These are phyloP conservation scores for Lipomyces kockii DNA, from an alignment of 805 yeast species.

Conservation along the genomic window DNA sequence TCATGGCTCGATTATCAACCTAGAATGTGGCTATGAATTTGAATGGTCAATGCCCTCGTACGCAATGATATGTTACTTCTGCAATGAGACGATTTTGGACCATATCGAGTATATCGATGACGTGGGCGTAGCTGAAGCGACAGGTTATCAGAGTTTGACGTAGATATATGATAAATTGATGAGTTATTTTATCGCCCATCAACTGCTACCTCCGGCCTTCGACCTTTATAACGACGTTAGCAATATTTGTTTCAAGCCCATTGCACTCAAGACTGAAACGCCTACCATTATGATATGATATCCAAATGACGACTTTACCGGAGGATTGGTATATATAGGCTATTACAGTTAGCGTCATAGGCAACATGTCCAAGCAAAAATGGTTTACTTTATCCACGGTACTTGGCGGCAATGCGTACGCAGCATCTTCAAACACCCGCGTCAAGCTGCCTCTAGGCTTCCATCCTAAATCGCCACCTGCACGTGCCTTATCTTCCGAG, in stretches of 20 bases:
- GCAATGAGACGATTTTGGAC: no score
- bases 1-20: no score
- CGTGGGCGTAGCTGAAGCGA: no score
- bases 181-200: background rate
- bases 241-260: background rate
- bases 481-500: slow-evolving; percentile 37
- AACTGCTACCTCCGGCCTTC: slow-evolving; percentile 18
- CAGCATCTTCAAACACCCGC: slow-evolving; percentile 36
- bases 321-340: slow-evolving; percentile 34
- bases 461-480: slow-evolving; percentile 39
- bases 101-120: no score
- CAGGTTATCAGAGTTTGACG: background rate
- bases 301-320: slow-evolving; percentile 34
- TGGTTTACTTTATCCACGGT: slow-evolving; percentile 29
- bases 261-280: background rate
- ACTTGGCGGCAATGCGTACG: slow-evolving; percentile 34
- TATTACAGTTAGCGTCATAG: background rate
- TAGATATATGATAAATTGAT: background rate
- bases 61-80: background rate
- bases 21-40: background rate
- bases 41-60: background rate
- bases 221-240: slow-evolving; percentile 11
- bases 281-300: slow-evolving; percentile 36
- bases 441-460: slow-evolving; percentile 35
- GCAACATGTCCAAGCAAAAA: background rate